A percentile compares a stretch with the other conserved stretches of the same genome.
phyloP scores from a whole-genome alignment of 805 yeast genomes.

The Novakomyces olei region DNA sequence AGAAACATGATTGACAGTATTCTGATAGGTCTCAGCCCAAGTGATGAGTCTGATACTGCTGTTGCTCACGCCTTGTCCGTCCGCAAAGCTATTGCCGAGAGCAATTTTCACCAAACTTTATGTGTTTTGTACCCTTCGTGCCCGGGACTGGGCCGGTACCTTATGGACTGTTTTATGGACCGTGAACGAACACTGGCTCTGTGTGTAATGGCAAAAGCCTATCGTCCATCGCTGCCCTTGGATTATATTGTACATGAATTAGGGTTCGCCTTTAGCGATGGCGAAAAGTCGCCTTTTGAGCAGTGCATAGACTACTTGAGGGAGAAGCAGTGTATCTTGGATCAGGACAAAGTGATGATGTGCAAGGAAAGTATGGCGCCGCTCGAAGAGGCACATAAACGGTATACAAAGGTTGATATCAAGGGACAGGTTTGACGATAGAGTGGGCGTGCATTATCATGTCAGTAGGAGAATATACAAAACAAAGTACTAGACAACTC shows the following conservation, averaged over 20 bases:
- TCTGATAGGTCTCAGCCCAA: slow-evolving; percentile 13
- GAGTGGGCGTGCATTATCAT: too few species aligned
- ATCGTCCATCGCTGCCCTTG: slow-evolving; percentile 16
- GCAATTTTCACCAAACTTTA: slow-evolving; percentile 27
- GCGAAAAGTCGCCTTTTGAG: slow-evolving; percentile 23
- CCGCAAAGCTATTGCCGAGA: slow-evolving; percentile 16
- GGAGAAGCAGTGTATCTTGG: too few species aligned
- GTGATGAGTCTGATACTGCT: slow-evolving; percentile 12
- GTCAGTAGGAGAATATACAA: too few species aligned
- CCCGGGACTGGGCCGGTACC: slow-evolving; percentile 22
- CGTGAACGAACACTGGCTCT: slow-evolving; percentile 39
- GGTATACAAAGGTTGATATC: slow-evolving; percentile 47
- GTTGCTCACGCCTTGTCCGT: slow-evolving; percentile 20
- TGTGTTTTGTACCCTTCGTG: slow-evolving; percentile 21
- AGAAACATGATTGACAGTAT: slow-evolving; percentile 30
- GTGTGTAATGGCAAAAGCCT: slow-evolving; percentile 29
- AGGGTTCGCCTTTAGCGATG: slow-evolving; percentile 20
- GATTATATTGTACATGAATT: slow-evolving; percentile 11
- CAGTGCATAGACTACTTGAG: neutral
- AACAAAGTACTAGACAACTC: too few species aligned
- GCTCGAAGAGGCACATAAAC: neutral
- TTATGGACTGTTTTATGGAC: slow-evolving; percentile 32
- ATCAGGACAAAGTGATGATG: slow-evolving; percentile 16
- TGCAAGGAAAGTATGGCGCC: slow-evolving; percentile 5
- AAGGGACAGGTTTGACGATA: slow-evolving; percentile 74